These are phyloP conservation scores for Mortierella sp. DNA, from an alignment of 371 early-diverging fungal species.

Conservation along the genomic window DNA sequence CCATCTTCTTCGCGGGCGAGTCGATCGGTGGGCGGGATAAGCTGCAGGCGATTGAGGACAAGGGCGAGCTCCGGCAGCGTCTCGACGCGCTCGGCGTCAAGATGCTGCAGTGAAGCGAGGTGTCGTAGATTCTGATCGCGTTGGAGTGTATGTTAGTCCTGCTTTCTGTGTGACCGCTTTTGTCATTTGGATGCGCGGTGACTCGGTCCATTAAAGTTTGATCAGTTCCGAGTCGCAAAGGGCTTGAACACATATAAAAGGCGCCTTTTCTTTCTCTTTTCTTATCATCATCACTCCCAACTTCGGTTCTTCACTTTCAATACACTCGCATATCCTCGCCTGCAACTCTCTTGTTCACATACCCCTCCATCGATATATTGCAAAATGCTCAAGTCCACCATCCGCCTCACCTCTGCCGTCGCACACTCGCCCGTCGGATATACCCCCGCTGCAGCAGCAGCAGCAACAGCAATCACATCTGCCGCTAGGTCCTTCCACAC, in stretches of 20 bases:
- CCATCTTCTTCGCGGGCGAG: slow-evolving; percentile 48
- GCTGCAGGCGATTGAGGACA: slow-evolving; percentile 31
- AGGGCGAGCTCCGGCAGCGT: slow-evolving; percentile 19
- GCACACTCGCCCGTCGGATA: background rate
- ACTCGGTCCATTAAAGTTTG: slow-evolving; percentile 15
- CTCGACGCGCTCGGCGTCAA: slow-evolving; percentile 37
- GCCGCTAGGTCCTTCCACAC: slow-evolving; percentile 29
- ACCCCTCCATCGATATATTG: background rate
- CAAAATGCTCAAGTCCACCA: slow-evolving; percentile 32
- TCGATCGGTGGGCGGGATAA: slow-evolving; percentile 51
- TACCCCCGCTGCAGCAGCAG: background rate
- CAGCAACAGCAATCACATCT: slow-evolving; percentile 8
- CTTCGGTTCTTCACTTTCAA: slow-evolving; percentile 5
- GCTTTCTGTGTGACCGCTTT: background rate
- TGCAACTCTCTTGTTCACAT: background rate
- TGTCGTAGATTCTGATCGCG: background rate
- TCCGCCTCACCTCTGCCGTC: slow-evolving; percentile 28
- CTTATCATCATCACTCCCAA: background rate
- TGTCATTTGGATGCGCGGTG: slow-evolving; percentile 19
- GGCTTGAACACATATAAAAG: background rate
- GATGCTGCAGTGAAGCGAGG: slow-evolving; percentile 13
- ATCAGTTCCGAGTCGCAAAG: background rate
- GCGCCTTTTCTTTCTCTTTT: background rate
- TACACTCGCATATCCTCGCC: background rate
- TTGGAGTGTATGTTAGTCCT: background rate